Percentiles rank a stretch among this genome's conserved stretches.
Conservation (phyloP, 225 moss, liverwort and hornwort genomes). For the Bryoerythrophyllum caledonicum region DNA sequence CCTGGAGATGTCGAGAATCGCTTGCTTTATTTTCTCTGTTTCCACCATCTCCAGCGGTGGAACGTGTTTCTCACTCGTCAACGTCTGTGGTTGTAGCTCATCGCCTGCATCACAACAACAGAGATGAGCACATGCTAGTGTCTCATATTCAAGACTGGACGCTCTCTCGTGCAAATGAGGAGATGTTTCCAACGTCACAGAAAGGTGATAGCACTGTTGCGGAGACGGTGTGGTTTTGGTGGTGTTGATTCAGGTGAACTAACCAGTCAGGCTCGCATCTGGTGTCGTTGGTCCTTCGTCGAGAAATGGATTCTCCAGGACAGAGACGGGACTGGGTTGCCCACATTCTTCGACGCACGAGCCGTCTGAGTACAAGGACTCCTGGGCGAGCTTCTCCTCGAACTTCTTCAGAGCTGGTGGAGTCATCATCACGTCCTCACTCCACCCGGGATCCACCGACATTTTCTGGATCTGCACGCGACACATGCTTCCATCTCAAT, state of each 20-base stretch:
- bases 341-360: conserved; percentile 59
- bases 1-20: conserved; percentile 73
- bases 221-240: neutral
- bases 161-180: neutral
- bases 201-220: neutral
- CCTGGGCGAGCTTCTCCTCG: conserved; percentile 34
- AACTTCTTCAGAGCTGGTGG: conserved; percentile 46
- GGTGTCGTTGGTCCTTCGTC: conserved; percentile 70
- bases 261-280: conserved; percentile 56
- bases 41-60: conserved; percentile 29
- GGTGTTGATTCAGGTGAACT: conserved; percentile 8
- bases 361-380: conserved; percentile 26
- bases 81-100: neutral
- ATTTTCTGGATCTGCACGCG: conserved; percentile 36
- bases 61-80: neutral
- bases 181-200: neutral
- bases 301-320: conserved; percentile 71
- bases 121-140: neutral
- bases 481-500: neutral
- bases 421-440: conserved; percentile 52
- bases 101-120: conserved; percentile 16
- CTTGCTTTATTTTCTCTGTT: conserved; percentile 66
- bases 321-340: conserved; percentile 64
- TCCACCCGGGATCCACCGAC: conserved; percentile 47
- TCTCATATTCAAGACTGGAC: no score